Conservation (phyloP, 2,329 filamentous ascomycete genomes). For the Alternaria panax region DNA sequence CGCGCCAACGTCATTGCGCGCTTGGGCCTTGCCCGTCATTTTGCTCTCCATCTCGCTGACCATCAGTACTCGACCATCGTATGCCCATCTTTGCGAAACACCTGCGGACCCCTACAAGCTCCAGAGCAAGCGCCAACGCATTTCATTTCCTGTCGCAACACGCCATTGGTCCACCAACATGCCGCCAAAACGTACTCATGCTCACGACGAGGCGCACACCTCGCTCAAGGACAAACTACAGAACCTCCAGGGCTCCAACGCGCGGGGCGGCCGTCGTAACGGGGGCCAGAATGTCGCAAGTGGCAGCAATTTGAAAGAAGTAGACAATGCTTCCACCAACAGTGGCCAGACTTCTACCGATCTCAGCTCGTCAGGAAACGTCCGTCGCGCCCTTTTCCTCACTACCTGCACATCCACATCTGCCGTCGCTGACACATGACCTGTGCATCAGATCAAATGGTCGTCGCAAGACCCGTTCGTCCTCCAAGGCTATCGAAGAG, state of each 20-base stretch:
- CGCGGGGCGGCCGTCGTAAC: conserved; percentile 49
- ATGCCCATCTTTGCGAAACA: conserved; percentile 10
- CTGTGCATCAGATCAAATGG: conserved; percentile 65
- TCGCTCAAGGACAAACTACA: conserved; percentile 54
- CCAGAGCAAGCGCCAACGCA: conserved; percentile 1
- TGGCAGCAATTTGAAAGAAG: conserved; percentile 49
- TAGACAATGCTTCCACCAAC: conserved; percentile 48
- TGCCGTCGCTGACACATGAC: conserved; percentile 20
- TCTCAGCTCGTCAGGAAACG: conserved; percentile 40
- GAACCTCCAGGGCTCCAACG: conserved; percentile 48
- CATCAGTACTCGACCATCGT: conserved; percentile 10
- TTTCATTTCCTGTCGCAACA: neutral
- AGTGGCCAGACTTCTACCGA: conserved; percentile 45
- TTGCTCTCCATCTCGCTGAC: conserved; percentile 19
- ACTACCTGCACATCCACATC: conserved; percentile 6
- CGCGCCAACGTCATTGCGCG: conserved; percentile 24
- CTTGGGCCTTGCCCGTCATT: conserved; percentile 19
- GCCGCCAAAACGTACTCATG: conserved; percentile 47
- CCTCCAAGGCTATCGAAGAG: conserved; percentile 77
- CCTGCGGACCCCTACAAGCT: conserved; percentile 1
- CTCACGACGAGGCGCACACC: conserved; percentile 49
- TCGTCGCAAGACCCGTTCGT: conserved; percentile 70
- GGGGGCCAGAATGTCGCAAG: conserved; percentile 35
- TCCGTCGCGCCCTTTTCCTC: conserved; percentile 31
- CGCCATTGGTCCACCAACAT: conserved; percentile 30